Conservation (phyloP, 2,329 filamentous ascomycete species). For the Apiospora rasikravindrae region DNA sequence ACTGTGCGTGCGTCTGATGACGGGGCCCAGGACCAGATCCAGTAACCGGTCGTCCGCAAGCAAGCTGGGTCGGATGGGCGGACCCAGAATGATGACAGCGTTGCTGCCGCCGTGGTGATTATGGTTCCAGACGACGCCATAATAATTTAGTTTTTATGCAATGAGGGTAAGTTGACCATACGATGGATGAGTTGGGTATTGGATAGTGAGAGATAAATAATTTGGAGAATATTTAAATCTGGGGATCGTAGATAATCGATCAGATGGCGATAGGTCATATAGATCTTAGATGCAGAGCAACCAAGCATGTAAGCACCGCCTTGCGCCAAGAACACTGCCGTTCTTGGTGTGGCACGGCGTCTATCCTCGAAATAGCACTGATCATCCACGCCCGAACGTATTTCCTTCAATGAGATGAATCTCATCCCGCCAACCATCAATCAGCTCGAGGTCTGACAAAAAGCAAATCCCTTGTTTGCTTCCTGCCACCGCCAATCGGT, state of each 20-base stretch:
- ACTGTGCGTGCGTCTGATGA: constrained; percentile 27
- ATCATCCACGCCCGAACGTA: not conserved
- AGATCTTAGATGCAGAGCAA: not conserved
- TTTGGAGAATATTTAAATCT: not conserved
- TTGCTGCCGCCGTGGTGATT: not conserved
- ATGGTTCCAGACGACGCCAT: not conserved
- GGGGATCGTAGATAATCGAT: not conserved
- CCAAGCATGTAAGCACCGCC: not conserved
- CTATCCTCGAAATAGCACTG: not conserved
- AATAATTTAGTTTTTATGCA: no score
- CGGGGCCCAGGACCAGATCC: constrained; percentile 29
- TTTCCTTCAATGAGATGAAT: not conserved
- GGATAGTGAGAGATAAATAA: no score
- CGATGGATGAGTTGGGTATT: no score
- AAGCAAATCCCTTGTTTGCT: not conserved
- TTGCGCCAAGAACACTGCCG: not conserved
- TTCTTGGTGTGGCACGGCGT: not conserved
- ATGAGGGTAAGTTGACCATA: no score
- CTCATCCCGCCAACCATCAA: not conserved
- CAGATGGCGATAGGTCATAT: not conserved
- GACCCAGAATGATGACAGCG: not conserved
- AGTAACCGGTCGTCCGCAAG: constrained; percentile 25
- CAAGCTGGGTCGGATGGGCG: not conserved
- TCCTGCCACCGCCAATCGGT: not conserved
- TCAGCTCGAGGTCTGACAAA: not conserved